phyloP scores from a whole-genome alignment of 2,329 filamentous ascomycete species.

The Arthrobotrys iridis region DNA sequence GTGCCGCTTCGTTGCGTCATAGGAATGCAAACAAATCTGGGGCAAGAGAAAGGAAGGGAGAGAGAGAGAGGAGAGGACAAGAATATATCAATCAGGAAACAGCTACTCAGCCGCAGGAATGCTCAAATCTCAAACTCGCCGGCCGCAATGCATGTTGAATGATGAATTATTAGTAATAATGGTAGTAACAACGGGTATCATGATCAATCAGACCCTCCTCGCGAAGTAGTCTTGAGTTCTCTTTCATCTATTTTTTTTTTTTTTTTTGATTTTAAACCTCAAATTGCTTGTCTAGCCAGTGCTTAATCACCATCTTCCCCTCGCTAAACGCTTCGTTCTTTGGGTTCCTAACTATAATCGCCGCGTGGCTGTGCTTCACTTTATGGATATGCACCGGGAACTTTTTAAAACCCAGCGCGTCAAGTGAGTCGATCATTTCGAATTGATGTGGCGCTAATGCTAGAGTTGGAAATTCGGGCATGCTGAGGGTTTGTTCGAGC shows the following conservation, averaged over 20 bases:
- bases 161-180: conserved; percentile 8
- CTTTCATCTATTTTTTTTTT: background rate
- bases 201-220: conserved; percentile 8
- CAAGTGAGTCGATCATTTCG: conserved; percentile 80
- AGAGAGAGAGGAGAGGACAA: background rate
- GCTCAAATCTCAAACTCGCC: conserved; percentile 13
- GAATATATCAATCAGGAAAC: background rate
- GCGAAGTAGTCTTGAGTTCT: background rate
- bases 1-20: background rate
- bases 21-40: conserved; percentile 5
- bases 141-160: conserved; percentile 6
- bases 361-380: conserved; percentile 82
- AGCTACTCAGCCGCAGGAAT: too few species aligned
- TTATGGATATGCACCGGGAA: conserved; percentile 80
- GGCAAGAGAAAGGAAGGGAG: background rate
- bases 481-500: conserved; percentile 58
- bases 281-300: conserved; percentile 84
- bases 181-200: conserved; percentile 16
- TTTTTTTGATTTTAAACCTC: conserved; percentile 58
- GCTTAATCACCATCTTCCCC: conserved; percentile 78
- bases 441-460: conserved; percentile 84
- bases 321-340: conserved; percentile 76
- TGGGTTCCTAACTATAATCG: conserved; percentile 80
- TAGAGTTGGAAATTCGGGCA: conserved; percentile 71
- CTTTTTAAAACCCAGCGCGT: conserved; percentile 73